Evolutionary conservation across 1,284 basidiomycete species (phyloP), one percentile per base, ranked within the genome.

Genomic region (Microbotryum scabiosae): DNA sequence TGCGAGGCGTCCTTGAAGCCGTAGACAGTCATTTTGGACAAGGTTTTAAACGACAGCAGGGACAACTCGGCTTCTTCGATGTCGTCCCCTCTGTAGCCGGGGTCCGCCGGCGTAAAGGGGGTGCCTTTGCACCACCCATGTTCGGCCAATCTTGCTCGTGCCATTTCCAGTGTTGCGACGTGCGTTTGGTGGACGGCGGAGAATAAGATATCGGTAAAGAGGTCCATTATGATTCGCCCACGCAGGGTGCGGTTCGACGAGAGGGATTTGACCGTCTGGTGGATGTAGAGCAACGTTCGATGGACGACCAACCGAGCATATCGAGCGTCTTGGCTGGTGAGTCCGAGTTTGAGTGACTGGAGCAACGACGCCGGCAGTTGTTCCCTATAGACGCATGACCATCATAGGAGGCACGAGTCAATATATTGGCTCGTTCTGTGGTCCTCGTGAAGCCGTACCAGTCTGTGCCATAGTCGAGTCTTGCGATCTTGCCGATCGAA

Each of bases 401-500:
- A 26, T n/a, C n/a, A 50, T 18, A 14, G 16, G 1, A 25, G 44
- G 12, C 28, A 7, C 21, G 0, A 18, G 26, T 28, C 12, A 53
- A 30, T 43, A 5, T 14, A 1, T 30, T 36, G 4, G 26, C 30
- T 30, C 30, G 30, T 9, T 30, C 7, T 30, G 30, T 30, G 30
- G 7, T 30, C 7, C 8, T 9, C 30, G 18, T 8, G 18, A 23
- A 4, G 14, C 18, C 66, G 44, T 16, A 68, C 71, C 71, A 72
- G 5, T 71, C 67, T 5, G 30, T 30, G 16, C 59, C 59, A 25
- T 70, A 72, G 32, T 72, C 71, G 8, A 63, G 26, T 1, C 70
- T 56, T 6, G 69, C 70, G 32, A 72, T 61, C 51, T 67, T 69
- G 23, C 62, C 71, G 12, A 72, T 62, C 28, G 67, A 67, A n/a